These are phyloP conservation scores for Funneliformis geosporum DNA, from an alignment of 192 early-diverging fungal species.

Conservation along the genomic window DNA sequence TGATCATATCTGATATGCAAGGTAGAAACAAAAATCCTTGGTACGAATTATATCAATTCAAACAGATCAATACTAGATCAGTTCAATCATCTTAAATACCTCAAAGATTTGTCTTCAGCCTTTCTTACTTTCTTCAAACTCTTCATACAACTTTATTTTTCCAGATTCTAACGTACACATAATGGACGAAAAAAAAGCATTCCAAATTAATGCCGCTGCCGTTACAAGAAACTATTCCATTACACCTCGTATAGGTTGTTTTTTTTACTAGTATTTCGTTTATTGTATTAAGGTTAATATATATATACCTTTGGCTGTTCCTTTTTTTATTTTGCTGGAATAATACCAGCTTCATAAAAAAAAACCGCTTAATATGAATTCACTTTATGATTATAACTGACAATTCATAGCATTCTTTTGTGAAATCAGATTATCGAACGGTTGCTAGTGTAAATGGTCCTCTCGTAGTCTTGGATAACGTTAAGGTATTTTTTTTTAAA, in stretches of 20 bases:
- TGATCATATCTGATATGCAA: not conserved
- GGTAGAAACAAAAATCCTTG: too few species aligned
- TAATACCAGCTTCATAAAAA: not conserved
- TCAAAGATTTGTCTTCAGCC: not conserved
- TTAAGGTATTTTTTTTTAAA: slow-evolving; percentile 71
- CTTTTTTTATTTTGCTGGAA: not conserved
- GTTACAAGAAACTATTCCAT: slow-evolving; percentile 84
- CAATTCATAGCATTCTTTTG: slow-evolving; percentile 3
- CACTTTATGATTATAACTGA: not conserved
- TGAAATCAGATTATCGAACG: slow-evolving; percentile 86
- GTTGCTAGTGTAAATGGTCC: slow-evolving; percentile 98
- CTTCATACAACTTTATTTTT: too few species aligned
- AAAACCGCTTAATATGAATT: not conserved
- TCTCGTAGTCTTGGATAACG: slow-evolving; percentile 97
- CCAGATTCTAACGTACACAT: not conserved
- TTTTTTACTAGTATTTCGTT: not conserved
- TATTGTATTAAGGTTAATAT: not conserved
- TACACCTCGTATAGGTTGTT: slow-evolving; percentile 84
- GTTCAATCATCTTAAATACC: not conserved
- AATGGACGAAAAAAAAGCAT: slow-evolving; percentile 59
- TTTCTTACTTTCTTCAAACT: not conserved
- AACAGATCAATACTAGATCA: not conserved
- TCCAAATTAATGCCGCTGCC: slow-evolving; percentile 80
- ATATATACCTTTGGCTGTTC: not conserved
- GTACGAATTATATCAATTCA: too few species aligned